Evolutionary conservation across 257 asterid species (phyloP), one percentile per base, ranked within the genome.

Genomic region (Nicotiana obtusifolia): DNA sequence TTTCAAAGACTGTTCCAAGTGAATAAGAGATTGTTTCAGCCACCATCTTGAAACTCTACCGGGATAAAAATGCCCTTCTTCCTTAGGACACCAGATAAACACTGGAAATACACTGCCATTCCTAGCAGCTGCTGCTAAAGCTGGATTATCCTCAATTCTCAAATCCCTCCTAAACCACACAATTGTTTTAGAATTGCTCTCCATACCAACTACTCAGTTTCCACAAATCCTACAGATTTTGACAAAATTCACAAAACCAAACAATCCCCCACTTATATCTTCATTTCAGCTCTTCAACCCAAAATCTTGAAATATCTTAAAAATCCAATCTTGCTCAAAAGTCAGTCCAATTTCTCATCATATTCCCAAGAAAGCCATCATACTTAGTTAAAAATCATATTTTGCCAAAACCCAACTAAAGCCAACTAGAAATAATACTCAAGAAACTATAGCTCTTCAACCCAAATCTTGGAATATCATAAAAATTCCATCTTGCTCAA

Each of bases 11-110:
- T 88, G 93, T 83, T 89, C 91, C 85, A 95, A 84, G 61, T 94
- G 94, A 22, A 88, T 80, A 20, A 95, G 94, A 57, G 99, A 95
- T 44, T 92, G 97, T 86, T 95, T 95, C 77, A 95, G 84, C 98
- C 98, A 95, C 99, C 99, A 95, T 73, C 99, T 85, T 2, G 99
- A 95, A 82, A 92, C 99, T 62, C 99, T 89, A 31, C 99, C 99
- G 0, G 99, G 97, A 22, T 91, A 86, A 84, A 87, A 95, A 5
- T 88, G 93, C 5, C 92, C 97, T 84, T 95, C 98, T 81, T 95
- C 99, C 69, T 86, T 76, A 7, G 99, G 98, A 84, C 99, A 87
- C 99, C 99, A 95, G 78, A 95, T 94, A 52, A 91, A 95, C 10
- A 95, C 90, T 0, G 97, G 97, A 24, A 94, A 84, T 5, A 96